Evolutionary conservation across 2,329 filamentous ascomycete species (phyloP), one percentile per base, ranked within the genome.

Genomic region (Coniochaeta pulveracea): DNA sequence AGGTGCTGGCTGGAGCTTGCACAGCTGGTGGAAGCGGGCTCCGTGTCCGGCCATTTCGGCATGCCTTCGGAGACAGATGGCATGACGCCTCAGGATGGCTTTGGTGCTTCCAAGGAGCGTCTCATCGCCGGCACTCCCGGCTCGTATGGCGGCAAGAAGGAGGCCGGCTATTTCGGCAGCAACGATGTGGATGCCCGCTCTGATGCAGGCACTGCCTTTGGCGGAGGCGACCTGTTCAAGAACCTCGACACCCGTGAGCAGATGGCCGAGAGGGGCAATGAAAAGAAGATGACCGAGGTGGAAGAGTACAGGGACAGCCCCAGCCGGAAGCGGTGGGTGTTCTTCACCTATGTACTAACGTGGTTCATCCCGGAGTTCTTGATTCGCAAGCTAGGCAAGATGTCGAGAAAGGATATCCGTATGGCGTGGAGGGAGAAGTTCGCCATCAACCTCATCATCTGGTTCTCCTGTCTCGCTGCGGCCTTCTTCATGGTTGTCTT

Each of bases 381-480:
- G 26, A 82, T 96, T 51, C 73, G 76, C 34, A 66, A 67, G 46
- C 40, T 93, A 25, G 89, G 89, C 15, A 72, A 82, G 33, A 95
- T 95, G 80, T 72, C 81, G 38, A 83, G 91, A 40, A 93, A 93
- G 52, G 91, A 98, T 54, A 76, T 98, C 7, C 82, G 88, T 16
- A 69, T 82, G 53, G 91, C 91, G 1, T 98, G 91, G 91, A 73
- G 91, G 51, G 91, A 98, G 56, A 98, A 98, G 66, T 56, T 98
- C 38, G 89, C 91, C 34, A 98, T 98, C 69, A 98, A 98, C 64
- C 68, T 98, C 55, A 71, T 96, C 50, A 98, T 98, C 52, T 98
- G 93, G 91, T 63, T 89, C 37, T 74, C 71, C 52, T 96, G 89
- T 59, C 63, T 61, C 11, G 57, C 83, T 31, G 76, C 84, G 18